Conservation (phyloP, 352 stramenopile genomes). For the Sclerospora graminicola region DNA sequence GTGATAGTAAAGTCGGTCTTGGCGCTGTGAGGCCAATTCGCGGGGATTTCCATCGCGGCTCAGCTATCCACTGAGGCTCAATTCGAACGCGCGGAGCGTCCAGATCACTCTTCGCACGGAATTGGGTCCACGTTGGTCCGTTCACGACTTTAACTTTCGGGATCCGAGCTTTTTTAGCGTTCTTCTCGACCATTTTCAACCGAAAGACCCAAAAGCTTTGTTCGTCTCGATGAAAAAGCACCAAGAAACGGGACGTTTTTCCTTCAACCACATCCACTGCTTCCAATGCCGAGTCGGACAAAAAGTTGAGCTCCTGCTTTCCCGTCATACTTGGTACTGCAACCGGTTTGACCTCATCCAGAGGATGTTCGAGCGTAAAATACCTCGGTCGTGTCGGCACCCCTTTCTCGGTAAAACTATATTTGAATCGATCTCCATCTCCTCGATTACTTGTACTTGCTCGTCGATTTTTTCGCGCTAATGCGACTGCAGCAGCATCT, state of each 20-base stretch:
- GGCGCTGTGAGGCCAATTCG: constrained; percentile 5
- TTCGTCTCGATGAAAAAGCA: constrained; percentile 39
- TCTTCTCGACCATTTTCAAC: constrained; percentile 11
- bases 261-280: constrained; percentile 29
- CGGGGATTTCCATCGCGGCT: constrained; percentile 23
- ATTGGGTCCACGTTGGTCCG: constrained; percentile 28
- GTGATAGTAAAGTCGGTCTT: constrained; percentile 14
- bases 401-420: constrained; percentile 10
- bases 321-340: constrained; percentile 9
- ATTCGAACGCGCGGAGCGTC: constrained; percentile 27
- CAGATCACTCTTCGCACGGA: constrained; percentile 20
- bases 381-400: constrained; percentile 30
- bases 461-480: constrained; percentile 20
- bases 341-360: constrained; percentile 71
- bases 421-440: constrained; percentile 24
- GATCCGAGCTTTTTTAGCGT: not conserved
- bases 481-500: constrained; percentile 19
- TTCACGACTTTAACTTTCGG: constrained; percentile 28
- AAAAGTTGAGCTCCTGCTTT: constrained; percentile 14
- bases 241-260: constrained; percentile 17
- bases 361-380: constrained; percentile 62
- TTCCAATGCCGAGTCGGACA: constrained; percentile 46
- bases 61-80: constrained; percentile 30
- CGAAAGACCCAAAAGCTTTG: constrained; percentile 43
- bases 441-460: constrained; percentile 29